These are phyloP conservation scores for Dryas octopetala DNA, from an alignment of 306 rosid genomes.

Conservation along the genomic window DNA sequence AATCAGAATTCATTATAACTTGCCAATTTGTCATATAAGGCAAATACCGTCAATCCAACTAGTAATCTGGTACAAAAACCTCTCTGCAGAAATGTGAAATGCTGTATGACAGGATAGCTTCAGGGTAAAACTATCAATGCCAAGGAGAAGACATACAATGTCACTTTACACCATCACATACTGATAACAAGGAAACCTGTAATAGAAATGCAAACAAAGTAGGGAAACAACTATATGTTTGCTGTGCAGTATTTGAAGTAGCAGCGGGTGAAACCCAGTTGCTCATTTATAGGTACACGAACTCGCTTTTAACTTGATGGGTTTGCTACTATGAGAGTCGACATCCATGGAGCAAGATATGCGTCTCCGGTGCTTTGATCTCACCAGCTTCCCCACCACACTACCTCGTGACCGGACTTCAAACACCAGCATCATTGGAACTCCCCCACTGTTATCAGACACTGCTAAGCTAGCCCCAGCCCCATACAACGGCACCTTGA, in stretches of 20 bases:
- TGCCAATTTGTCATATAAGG: not conserved
- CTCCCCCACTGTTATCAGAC: slow-evolving; percentile 36
- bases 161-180: not conserved
- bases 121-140: too few relatives aligned
- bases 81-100: not conserved
- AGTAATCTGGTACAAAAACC: not conserved
- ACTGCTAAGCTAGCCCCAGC: slow-evolving; percentile 67
- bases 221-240: not conserved
- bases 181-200: not conserved
- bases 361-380: slow-evolving; percentile 47
- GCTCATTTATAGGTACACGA: slow-evolving; percentile 52
- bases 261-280: not conserved
- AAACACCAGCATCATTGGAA: slow-evolving; percentile 60
- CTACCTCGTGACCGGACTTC: slow-evolving; percentile 55
- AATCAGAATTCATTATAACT: not conserved
- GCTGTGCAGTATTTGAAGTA: not conserved
- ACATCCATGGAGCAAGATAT: slow-evolving; percentile 50
- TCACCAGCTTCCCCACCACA: slow-evolving; percentile 76
- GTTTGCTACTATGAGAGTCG: slow-evolving; percentile 42
- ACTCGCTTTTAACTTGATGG: slow-evolving; percentile 50
- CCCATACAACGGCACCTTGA: slow-evolving; percentile 75
- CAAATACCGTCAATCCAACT: not conserved
- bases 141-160: not conserved
- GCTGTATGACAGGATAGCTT: not conserved
- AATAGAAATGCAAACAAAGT: not conserved